Conservation (phyloP, 257 asterid species). For the Ehretia macrophylla region DNA sequence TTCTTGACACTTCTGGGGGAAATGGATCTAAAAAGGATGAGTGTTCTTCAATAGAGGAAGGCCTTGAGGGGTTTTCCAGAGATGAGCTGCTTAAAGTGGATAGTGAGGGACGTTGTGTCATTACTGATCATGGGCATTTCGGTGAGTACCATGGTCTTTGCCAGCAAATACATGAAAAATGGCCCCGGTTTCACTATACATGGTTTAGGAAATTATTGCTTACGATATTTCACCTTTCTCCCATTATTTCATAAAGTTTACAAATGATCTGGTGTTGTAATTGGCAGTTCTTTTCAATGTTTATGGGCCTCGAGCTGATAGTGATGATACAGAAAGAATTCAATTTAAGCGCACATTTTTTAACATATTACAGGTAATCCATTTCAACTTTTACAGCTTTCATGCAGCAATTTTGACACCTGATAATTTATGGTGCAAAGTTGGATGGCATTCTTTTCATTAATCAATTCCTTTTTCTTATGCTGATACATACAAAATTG, state of each 20-base stretch:
- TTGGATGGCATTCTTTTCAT: no score
- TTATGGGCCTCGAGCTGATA: slow-evolving; percentile 87
- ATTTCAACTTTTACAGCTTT: background rate
- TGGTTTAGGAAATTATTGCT: background rate
- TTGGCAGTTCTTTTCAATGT: slow-evolving; percentile 87
- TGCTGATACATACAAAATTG: no score
- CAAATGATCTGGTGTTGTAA: background rate
- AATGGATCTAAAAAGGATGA: slow-evolving; percentile 41
- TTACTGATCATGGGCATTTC: slow-evolving; percentile 87
- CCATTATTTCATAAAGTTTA: background rate
- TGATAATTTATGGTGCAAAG: no score
- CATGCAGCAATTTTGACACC: background rate
- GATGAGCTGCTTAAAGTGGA: slow-evolving; percentile 78
- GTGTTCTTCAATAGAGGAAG: slow-evolving; percentile 34
- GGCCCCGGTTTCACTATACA: background rate
- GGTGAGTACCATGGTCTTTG: slow-evolving; percentile 41
- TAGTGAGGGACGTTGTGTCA: slow-evolving; percentile 92
- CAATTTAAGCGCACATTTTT: slow-evolving; percentile 71
- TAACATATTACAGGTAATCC: slow-evolving; percentile 66
- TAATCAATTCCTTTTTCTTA: no score
- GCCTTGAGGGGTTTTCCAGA: slow-evolving; percentile 54
- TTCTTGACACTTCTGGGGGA: slow-evolving; percentile 44
- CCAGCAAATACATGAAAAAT: background rate
- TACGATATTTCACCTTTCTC: background rate
- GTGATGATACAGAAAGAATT: slow-evolving; percentile 65